Percentiles rank a stretch among this genome's conserved stretches.
Conservation (phyloP, 352 stramenopile species). For the Phytophthora idaei region DNA sequence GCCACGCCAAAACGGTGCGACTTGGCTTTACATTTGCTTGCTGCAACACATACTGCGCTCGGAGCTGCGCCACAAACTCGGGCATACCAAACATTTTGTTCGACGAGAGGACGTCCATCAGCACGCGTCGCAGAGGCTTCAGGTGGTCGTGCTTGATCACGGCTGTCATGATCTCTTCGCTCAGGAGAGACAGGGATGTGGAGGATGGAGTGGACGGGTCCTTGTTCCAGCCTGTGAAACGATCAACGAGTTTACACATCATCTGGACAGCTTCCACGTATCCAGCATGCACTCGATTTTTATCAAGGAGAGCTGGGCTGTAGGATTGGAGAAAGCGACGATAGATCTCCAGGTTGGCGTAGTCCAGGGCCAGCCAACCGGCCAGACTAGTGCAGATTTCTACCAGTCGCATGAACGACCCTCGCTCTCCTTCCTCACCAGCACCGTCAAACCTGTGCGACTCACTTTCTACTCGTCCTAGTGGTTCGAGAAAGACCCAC, state of each 20-base stretch:
- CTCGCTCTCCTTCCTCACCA: constrained; percentile 4
- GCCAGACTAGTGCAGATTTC: constrained; percentile 33
- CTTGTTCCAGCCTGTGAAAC: constrained; percentile 23
- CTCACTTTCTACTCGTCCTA: constrained; percentile 2
- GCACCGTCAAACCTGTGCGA: not conserved
- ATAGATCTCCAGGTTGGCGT: constrained; percentile 34
- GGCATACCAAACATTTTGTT: constrained; percentile 46
- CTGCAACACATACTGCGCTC: constrained; percentile 35
- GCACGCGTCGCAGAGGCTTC: constrained; percentile 29
- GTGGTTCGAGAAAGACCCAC: constrained; percentile 33
- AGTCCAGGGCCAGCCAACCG: constrained; percentile 41
- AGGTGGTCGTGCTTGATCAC: constrained; percentile 45
- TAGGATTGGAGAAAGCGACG: constrained; percentile 31
- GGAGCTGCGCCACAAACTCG: constrained; percentile 43
- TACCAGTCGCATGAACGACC: constrained; percentile 21
- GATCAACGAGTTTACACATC: constrained; percentile 34
- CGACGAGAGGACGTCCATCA: constrained; percentile 36
- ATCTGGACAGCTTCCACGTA: constrained; percentile 40
- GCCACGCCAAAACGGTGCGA: constrained; percentile 1
- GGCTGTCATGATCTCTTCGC: constrained; percentile 41
- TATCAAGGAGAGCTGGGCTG: constrained; percentile 36
- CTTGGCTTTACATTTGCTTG: constrained; percentile 7
- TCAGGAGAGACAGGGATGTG: constrained; percentile 30
- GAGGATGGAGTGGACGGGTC: constrained; percentile 5
- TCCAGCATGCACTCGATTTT: constrained; percentile 30